Evolutionary conservation across 345 rosid species (phyloP).

Genomic region (Noccaea bulbosa): DNA sequence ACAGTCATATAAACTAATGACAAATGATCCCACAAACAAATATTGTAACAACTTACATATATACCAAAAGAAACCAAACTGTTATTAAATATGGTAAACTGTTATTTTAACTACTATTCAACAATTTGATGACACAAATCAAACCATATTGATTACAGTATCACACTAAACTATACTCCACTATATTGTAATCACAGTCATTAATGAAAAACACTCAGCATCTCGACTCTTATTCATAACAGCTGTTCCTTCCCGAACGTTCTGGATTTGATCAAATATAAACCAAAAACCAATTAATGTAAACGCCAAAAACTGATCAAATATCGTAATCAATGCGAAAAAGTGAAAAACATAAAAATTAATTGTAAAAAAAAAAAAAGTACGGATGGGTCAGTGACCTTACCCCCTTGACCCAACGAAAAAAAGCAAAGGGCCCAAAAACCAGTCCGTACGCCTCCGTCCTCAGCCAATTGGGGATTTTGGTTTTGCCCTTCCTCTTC

Average conservation of each 20-base stretch:
- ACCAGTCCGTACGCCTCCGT: constrained; percentile 37
- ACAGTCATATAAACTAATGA: too few species aligned
- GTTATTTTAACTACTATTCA: not conserved
- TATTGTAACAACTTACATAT: too few species aligned
- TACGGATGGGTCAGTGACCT: constrained; percentile 23
- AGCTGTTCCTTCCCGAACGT: not conserved
- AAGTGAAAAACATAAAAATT: not conserved
- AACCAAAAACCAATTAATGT: constrained; percentile 10
- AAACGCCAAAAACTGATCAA: constrained; percentile 17
- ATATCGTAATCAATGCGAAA: constrained; percentile 29
- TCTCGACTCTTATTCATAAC: not conserved
- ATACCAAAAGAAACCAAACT: too few species aligned
- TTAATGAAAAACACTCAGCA: not conserved
- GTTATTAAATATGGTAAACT: not conserved
- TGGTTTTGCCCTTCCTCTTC: not conserved
- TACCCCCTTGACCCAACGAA: constrained; percentile 21
- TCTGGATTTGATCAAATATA: not conserved
- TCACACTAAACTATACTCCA: too few species aligned
- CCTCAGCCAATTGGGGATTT: constrained; percentile 30
- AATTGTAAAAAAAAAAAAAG: not conserved
- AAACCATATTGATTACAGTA: too few species aligned
- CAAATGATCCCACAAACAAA: too few species aligned
- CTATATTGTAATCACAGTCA: not conserved
- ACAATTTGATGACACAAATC: too few species aligned
- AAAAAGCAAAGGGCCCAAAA: constrained; percentile 22